phyloP scores from a whole-genome alignment of 805 yeast genomes.

The Hanseniaspora nectarophila region DNA sequence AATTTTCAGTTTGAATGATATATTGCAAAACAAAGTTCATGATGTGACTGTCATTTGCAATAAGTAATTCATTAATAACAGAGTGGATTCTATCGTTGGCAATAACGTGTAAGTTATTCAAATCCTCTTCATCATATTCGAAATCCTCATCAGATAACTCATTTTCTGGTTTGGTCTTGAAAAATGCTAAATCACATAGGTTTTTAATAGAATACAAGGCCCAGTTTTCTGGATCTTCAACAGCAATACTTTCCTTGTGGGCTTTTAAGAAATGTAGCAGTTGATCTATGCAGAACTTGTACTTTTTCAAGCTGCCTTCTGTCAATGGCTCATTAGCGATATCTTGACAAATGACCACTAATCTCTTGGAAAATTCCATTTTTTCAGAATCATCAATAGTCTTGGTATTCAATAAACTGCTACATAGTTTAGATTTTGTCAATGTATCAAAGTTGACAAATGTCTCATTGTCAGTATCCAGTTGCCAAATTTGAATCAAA shows the following conservation, averaged over 20 bases:
- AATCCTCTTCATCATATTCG: constrained; percentile 16
- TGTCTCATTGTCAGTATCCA: constrained; percentile 35
- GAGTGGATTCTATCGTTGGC: constrained; percentile 59
- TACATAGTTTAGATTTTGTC: constrained; percentile 60
- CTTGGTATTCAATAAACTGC: constrained; percentile 29
- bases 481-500: constrained; percentile 28
- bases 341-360: constrained; percentile 18
- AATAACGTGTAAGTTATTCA: constrained; percentile 30
- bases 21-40: constrained; percentile 33
- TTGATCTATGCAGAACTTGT: constrained; percentile 50
- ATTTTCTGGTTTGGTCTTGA: constrained; percentile 20
- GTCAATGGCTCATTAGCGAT: constrained; percentile 16
- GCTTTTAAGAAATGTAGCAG: constrained; percentile 41
- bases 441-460: constrained; percentile 62
- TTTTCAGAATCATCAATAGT: constrained; percentile 13
- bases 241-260: constrained; percentile 28
- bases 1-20: constrained; percentile 24
- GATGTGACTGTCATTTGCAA: constrained; percentile 28
- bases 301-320: constrained; percentile 17
- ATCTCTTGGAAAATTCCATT: constrained; percentile 18
- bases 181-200: constrained; percentile 27
- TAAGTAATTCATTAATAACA: constrained; percentile 47
- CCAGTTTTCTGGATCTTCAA: constrained; percentile 23
- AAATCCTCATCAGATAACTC: constrained; percentile 17
- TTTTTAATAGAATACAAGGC: constrained; percentile 25